phyloP scores from a whole-genome alignment of 495 filamentous ascomycete species.

The Glonium stellatum region DNA sequence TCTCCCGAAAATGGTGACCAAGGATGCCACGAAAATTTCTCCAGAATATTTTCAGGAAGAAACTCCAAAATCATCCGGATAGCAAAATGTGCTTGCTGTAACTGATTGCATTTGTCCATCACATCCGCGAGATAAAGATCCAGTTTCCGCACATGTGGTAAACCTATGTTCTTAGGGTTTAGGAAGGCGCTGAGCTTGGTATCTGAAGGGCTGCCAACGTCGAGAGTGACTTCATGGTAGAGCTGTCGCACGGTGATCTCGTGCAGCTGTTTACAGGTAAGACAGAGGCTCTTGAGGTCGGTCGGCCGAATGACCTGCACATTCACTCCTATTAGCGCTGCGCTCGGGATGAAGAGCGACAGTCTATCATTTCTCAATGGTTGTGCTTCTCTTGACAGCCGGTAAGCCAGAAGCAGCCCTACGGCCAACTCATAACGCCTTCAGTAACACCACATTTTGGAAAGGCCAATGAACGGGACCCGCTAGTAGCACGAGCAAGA shows the following conservation, averaged over 20 bases:
- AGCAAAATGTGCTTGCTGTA: conserved; percentile 34
- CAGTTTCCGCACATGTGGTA: conserved; percentile 32
- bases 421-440: neutral
- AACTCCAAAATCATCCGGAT: conserved; percentile 39
- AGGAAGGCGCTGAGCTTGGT: conserved; percentile 33
- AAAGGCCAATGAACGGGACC: neutral
- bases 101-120: conserved; percentile 32
- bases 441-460: neutral
- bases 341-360: neutral
- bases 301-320: conserved; percentile 35
- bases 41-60: conserved; percentile 36
- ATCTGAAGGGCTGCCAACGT: conserved; percentile 33
- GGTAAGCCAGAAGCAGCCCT: neutral
- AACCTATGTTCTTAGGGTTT: conserved; percentile 36
- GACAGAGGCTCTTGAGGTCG: conserved; percentile 36
- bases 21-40: conserved; percentile 38
- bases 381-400: neutral
- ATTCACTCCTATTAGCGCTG: conserved; percentile 4
- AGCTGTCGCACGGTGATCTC: conserved; percentile 35
- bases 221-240: conserved; percentile 35
- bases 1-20: conserved; percentile 35
- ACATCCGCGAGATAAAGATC: conserved; percentile 34
- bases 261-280: conserved; percentile 37
- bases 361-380: neutral
- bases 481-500: neutral